Evolutionary conservation across 305 asterid genomes (phyloP).

Genomic region (Ilex paraguariensis): DNA sequence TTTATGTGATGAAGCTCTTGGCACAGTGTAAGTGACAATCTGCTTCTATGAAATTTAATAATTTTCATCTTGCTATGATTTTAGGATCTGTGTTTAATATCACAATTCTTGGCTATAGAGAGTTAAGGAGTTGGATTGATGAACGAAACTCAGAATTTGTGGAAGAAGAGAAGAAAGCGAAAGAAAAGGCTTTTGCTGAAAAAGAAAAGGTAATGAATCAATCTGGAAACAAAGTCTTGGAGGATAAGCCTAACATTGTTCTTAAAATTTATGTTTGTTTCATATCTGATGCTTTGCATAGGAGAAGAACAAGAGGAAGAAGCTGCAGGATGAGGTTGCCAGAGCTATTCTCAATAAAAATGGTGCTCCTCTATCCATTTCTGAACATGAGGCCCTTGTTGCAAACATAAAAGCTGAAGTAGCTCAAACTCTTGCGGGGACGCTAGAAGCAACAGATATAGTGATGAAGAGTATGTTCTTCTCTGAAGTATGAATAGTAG

Average conservation of each 20-base stretch:
- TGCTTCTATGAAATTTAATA: neutral
- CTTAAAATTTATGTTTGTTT: neutral
- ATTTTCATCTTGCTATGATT: neutral
- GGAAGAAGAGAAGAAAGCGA: conserved; percentile 15
- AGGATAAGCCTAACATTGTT: too few relatives aligned
- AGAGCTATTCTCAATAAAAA: conserved; percentile 7
- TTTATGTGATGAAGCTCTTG: conserved; percentile 24
- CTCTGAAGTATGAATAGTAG: too few relatives aligned
- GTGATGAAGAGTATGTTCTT: conserved; percentile 9
- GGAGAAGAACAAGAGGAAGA: conserved; percentile 13
- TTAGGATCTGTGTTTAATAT: too few relatives aligned
- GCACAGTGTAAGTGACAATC: conserved; percentile 12
- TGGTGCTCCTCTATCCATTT: conserved; percentile 10
- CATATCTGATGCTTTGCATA: conserved; percentile 1
- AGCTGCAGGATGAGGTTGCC: conserved; percentile 14
- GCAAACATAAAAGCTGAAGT: conserved; percentile 9
- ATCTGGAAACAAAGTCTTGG: neutral
- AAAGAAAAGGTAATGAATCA: conserved; percentile 5
- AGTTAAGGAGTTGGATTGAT: conserved; percentile 22
- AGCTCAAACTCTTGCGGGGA: conserved; percentile 6
- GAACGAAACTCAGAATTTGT: conserved; percentile 12
- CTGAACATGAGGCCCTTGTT: conserved; percentile 14
- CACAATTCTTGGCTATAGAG: conserved; percentile 4
- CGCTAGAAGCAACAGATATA: conserved; percentile 1
- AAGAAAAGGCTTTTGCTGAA: conserved; percentile 7